Conservation (phyloP, 129 eudicot genomes). For the Tanacetum coccineum region DNA sequence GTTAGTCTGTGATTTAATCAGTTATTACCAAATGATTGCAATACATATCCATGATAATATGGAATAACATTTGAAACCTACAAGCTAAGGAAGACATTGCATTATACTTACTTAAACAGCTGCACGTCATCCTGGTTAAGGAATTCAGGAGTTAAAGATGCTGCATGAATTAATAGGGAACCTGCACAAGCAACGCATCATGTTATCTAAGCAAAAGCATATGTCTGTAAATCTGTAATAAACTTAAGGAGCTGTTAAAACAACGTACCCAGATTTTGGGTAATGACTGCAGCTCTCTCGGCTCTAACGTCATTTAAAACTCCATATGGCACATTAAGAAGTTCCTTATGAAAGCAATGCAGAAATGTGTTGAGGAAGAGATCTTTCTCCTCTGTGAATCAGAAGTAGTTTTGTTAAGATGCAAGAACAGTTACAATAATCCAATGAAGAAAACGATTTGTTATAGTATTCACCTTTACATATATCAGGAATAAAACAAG, state of each 20-base stretch:
- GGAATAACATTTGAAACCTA: background rate
- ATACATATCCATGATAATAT: constrained; percentile 14
- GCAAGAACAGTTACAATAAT: background rate
- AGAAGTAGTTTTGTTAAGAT: constrained; percentile 11
- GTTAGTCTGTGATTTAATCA: constrained; percentile 9
- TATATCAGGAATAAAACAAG: constrained; percentile 79
- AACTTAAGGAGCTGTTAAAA: constrained; percentile 8
- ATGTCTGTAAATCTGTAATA: background rate
- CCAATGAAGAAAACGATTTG: constrained; percentile 6
- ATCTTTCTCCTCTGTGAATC: constrained; percentile 71
- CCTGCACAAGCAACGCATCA: constrained; percentile 50
- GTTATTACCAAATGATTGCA: constrained; percentile 13
- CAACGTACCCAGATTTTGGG: constrained; percentile 66
- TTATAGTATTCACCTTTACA: constrained; percentile 61
- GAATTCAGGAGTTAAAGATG: constrained; percentile 71
- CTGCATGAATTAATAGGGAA: constrained; percentile 87
- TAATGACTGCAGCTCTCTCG: constrained; percentile 45
- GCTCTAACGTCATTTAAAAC: constrained; percentile 32
- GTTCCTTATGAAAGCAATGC: constrained; percentile 55
- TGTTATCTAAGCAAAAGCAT: constrained; percentile 25
- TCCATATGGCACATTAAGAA: constrained; percentile 34
- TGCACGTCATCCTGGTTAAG: constrained; percentile 88
- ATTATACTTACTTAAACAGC: constrained; percentile 65
- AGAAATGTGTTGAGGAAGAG: constrained; percentile 69
- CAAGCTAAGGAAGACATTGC: constrained; percentile 10